phyloP scores from a whole-genome alignment of 306 rosid species.

The Purshia tridentata region DNA sequence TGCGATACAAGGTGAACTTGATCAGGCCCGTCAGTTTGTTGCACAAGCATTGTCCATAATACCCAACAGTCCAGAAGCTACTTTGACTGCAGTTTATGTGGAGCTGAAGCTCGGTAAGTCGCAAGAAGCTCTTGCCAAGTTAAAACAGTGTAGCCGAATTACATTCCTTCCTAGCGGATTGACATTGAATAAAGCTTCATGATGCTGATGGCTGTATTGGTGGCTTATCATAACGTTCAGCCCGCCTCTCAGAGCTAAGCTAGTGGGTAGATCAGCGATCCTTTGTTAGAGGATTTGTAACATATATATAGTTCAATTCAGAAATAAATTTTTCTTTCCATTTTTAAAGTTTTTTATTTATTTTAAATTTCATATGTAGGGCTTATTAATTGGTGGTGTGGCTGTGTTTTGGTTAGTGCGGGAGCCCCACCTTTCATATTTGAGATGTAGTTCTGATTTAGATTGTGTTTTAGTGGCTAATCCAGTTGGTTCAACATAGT shows the following conservation, averaged over 20 bases:
- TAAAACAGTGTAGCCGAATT: slow-evolving; percentile 73
- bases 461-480: slow-evolving; percentile 65
- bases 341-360: slow-evolving; percentile 25
- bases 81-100: slow-evolving; percentile 73
- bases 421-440: slow-evolving; percentile 71
- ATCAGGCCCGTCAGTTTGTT: slow-evolving; percentile 59
- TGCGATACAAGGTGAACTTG: slow-evolving; percentile 79
- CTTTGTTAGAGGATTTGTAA: slow-evolving; percentile 75
- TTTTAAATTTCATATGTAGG: slow-evolving; percentile 51
- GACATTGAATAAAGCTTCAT: slow-evolving; percentile 64
- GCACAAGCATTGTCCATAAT: slow-evolving; percentile 64
- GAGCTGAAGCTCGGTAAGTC: slow-evolving; percentile 76
- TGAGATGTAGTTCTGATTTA: slow-evolving; percentile 83
- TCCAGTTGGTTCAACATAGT: slow-evolving; percentile 54
- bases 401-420: slow-evolving; percentile 88
- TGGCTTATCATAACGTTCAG: slow-evolving; percentile 46
- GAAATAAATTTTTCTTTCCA: slow-evolving; percentile 64
- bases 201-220: slow-evolving; percentile 49
- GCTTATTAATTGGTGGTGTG: slow-evolving; percentile 68
- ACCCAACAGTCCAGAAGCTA: slow-evolving; percentile 80
- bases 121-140: slow-evolving; percentile 71
- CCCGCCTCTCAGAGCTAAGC: slow-evolving; percentile 53
- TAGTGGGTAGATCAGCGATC: slow-evolving; percentile 77
- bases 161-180: slow-evolving; percentile 65
- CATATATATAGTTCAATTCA: slow-evolving; percentile 92